Evolutionary conservation across 1,284 basidiomycete genomes (phyloP).

Genomic region (Anthracocystis setariae): DNA sequence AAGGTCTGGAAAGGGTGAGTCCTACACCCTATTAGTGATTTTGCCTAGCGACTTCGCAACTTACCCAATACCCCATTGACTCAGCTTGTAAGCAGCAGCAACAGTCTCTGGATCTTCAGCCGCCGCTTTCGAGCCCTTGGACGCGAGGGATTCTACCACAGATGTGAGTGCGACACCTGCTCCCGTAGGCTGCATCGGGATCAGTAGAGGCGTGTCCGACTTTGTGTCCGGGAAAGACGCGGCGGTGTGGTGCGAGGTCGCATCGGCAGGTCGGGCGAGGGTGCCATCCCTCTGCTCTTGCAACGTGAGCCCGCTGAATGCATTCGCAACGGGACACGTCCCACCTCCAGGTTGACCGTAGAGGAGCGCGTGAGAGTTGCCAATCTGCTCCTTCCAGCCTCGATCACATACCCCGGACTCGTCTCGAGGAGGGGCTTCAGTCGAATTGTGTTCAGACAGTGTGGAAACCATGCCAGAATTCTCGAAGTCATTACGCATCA

Average conservation of each 20-base stretch:
- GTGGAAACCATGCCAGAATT: conserved; percentile 12
- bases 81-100: conserved; percentile 42
- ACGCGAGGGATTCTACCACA: conserved; percentile 40
- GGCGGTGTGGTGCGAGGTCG: conserved; percentile 9
- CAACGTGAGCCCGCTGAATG: conserved; percentile 13
- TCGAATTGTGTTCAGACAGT: conserved; percentile 8
- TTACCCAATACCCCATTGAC: conserved; percentile 47
- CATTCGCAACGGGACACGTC: conserved; percentile 12
- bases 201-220: conserved; percentile 25
- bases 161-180: conserved; percentile 40
- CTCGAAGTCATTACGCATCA: conserved; percentile 16
- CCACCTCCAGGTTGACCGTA: conserved; percentile 1
- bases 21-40: neutral
- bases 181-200: conserved; percentile 46
- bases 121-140: conserved; percentile 43
- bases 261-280: neutral
- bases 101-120: conserved; percentile 46
- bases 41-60: neutral
- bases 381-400: neutral
- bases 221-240: conserved; percentile 11
- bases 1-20: neutral
- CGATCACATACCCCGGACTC: no score
- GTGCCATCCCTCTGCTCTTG: neutral
- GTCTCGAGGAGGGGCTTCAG: neutral
- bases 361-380: neutral